Base-by-base conservation (phyloP, 1,139 yeast genomes). In the Spencermartinsiella ligniputridi region DNA sequence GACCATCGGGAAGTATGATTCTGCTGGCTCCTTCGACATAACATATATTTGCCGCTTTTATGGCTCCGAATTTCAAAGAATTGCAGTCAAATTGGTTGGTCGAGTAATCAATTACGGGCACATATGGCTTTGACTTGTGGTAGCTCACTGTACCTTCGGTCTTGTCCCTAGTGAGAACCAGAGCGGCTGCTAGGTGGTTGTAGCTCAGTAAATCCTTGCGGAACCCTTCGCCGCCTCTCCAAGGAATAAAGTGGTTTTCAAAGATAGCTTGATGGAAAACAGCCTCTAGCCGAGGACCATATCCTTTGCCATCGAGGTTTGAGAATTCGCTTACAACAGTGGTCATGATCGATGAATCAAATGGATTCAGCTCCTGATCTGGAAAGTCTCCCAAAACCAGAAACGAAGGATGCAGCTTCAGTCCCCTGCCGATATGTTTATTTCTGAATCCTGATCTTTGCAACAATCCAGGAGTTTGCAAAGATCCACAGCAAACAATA, bases 241-340 rank as follows among this genome's bases (percentile, higher is more conserved):
- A 78, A 3, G 81, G 81, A 9, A 67, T 40, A 49, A 70, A 71
- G 18, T 62, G 60, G 16, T 66, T 49, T 44, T 71, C 69, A 19
- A 75, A 48, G 39, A 60, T 59, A 2, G 83, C 83, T 11, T 70
- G 62, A 52, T 76, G 79, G 35, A 74, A 64, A 17, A 76, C 52
- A 2, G 81, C 67, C 60, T 78, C 83, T 45, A 78, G 68, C 58
- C 72, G 74, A 11, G 80, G 76, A 2, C 84, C 84, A 55, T 78
- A 81, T 2, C 70, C 77, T 49, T 70, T 64, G 2, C 82, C 82
- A 56, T 78, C 83, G 30, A 76, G 53, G 52, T 78, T 78, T 45
- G 71, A 79, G 22, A 64, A 70, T 55, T 75, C 70, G 13, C 71
- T 67, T 56, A 76, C 69, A 1, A 77, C 79, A 0, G 78, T 55